Base-by-base conservation (phyloP, 2,329 filamentous ascomycete genomes). In the Leptographium galeiforme region DNA sequence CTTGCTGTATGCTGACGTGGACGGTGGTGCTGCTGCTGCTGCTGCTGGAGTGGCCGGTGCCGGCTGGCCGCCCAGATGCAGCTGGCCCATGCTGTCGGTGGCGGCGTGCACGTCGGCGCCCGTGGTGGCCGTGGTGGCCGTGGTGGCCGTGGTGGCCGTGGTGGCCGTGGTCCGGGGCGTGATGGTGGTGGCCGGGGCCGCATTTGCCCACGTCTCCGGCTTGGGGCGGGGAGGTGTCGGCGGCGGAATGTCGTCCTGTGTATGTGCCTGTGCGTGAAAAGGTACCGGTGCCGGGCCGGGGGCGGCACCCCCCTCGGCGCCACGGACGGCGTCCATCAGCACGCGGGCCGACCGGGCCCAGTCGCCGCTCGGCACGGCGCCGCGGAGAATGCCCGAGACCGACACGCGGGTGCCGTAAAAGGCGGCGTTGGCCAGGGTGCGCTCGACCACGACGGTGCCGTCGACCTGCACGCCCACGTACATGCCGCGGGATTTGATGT, bases 391-490 rank as follows among this genome's bases (percentile, higher is more conserved):
- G 56, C 68, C 67, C 30, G 71, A 66, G 1, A 72, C 74, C 0
- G 69, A 60, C 30, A 78, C 62, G 6, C 63, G 59, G n/a, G 85
- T 74, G 25, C 85, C 84, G 65, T 94, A 95, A 63, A 95, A 95
- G 7, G 79, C 78, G 51, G 88, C 84, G 62, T 96, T 96, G 63
- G 91, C 90, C 55, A 91, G 87, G n/a, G 79, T 84, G 50, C 89
- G 80, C 67, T 94, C 87, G 32, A 91, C 86, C 49, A 95, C 76
- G 12, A 95, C 79, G 0, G 89, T 95, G 32, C 90, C 90, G 62
- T 95, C 89, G 38, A 95, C 77, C 62, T 90, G 86, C 1, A 95
- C 78, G 34, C 89, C 89, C 1, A 87, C 89, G 63, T 94, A 95
- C 60, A 95, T 82, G 6, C 90, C 90, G 51, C 89, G 80, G 48